Base-by-base conservation (phyloP, 2,329 filamentous ascomycete species). In the Sphaerulina populicola region DNA sequence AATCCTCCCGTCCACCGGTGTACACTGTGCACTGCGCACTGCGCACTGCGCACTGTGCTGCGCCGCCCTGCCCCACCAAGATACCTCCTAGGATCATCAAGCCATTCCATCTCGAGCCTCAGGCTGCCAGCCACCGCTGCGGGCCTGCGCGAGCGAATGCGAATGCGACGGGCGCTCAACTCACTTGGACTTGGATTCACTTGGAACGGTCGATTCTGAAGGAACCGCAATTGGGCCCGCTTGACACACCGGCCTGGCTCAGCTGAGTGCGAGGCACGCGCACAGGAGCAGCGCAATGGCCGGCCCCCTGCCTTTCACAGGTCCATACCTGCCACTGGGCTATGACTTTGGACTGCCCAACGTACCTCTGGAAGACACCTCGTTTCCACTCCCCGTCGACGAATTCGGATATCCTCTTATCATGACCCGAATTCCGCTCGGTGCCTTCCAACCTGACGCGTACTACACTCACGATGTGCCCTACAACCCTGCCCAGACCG, bases 301-400 rank as follows among this genome's bases (percentile, higher is more conserved):
- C 8, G 46, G 35, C 29, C 37, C 46, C 14, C 46, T 30, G 37
- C 37, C 6, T 11, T 38, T 29, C 38, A 6, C 37, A 48, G 46
- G 36, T 41, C 29, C 40, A 35, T 23, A 23, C 36, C 37, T 23
- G 29, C 37, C 37, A 35, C 18, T 48, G 31, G 31, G 29, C 42
- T 53, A 41, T 46, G 51, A 53, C 42, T 46, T 35, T 44, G 51
- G 51, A 31, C 27, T 53, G 41, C 43, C 49, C 27, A 30, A 23
- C 23, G 21, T 23, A 23, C 38, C 30, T 23, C 29, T 35, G 14
- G 29, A 38, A 21, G 46, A 48, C 38, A 12, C 31, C 29, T 11
- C 46, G 5, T 48, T 40, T 10, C 15, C 37, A 6, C 36, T 35
- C 15, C 27, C 27, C 2, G 33, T 44, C 15, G 44, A 47, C 37